phyloP scores from a whole-genome alignment of 495 filamentous ascomycete species.

The Daldinia decipiens region DNA sequence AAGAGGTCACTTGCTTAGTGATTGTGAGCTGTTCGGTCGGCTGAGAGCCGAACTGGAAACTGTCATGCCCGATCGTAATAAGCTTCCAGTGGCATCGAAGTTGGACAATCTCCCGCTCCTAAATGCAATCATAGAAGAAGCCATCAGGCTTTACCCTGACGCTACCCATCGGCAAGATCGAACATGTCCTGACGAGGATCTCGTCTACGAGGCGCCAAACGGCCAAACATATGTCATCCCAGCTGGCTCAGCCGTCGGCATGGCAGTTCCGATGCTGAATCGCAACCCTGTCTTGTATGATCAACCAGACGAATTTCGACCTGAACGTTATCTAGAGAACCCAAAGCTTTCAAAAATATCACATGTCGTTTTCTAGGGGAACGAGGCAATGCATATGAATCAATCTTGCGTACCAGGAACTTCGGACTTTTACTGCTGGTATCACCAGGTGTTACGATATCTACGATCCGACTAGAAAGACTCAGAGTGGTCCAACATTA shows the following conservation, averaged over 20 bases:
- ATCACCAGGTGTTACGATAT: conserved; percentile 39
- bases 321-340: conserved; percentile 56
- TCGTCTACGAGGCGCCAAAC: conserved; percentile 49
- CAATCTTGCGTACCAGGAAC: conserved; percentile 31
- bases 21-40: conserved; percentile 28
- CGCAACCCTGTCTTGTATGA: conserved; percentile 51
- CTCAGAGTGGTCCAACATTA: conserved; percentile 31
- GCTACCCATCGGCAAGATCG: conserved; percentile 55
- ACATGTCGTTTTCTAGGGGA: conserved; percentile 30
- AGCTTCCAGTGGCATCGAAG: conserved; percentile 45
- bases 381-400: conserved; percentile 33
- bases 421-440: conserved; percentile 27
- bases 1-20: conserved; percentile 42
- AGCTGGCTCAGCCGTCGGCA: conserved; percentile 52
- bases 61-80: conserved; percentile 42
- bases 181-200: conserved; percentile 52
- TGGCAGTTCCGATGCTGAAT: conserved; percentile 48
- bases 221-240: conserved; percentile 53
- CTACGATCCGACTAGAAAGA: conserved; percentile 43
- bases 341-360: conserved; percentile 43
- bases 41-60: conserved; percentile 46
- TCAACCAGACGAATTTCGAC: conserved; percentile 47
- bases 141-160: conserved; percentile 55
- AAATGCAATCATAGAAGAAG: conserved; percentile 57
- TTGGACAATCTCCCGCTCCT: conserved; percentile 62